Evolutionary conservation across 495 filamentous ascomycete genomes (phyloP), one percentile per base, ranked within the genome.

Genomic region (Neurospora tetraspora): DNA sequence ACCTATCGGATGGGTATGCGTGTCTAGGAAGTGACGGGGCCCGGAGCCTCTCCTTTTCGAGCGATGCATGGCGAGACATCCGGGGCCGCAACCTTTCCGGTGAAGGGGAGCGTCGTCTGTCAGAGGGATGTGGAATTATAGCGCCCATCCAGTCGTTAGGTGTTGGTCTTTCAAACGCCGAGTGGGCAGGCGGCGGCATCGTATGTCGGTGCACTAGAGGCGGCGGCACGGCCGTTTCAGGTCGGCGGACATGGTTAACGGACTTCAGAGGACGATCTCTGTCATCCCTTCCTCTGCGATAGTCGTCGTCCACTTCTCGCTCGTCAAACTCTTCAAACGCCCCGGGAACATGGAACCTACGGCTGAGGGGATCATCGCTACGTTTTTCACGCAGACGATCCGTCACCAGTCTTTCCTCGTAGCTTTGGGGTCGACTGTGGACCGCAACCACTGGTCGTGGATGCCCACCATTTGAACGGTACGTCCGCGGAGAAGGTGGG

Each of bases 301-400:
- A 73, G 38, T 73, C 71, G 12, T 72, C 75, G 68, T 82, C 75
- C 71, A 83, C 81, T 61, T 81, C 80, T 45, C 77, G 79, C 70
- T 83, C 80, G 6, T 83, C 82, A 20, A 83, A 82, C 0, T 83
- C 74, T 70, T 82, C 80, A 16, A 86, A 82, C 1, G 81, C 80
- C 72, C 74, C 23, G 31, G 53, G 53, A 27, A 34, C 53, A 65
- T 89, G 88, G 39, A 91, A 79, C 20, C 85, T 82, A 12, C 85
- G 82, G 34, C 89, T 87, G 9, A 89, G 74, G 31, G 85, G 86
- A 71, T 88, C 88, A 76, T 92, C 90, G 27, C 23, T 36, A 9
- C 79, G 79, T 3, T 82, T 80, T 71, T 90, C 89, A 73, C 90
- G 88, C 11, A 84, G 75, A 11, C 84, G 81, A 16, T 86, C 82